phyloP scores from a whole-genome alignment of 139 green algal species.

The Coelastrella sp. region DNA sequence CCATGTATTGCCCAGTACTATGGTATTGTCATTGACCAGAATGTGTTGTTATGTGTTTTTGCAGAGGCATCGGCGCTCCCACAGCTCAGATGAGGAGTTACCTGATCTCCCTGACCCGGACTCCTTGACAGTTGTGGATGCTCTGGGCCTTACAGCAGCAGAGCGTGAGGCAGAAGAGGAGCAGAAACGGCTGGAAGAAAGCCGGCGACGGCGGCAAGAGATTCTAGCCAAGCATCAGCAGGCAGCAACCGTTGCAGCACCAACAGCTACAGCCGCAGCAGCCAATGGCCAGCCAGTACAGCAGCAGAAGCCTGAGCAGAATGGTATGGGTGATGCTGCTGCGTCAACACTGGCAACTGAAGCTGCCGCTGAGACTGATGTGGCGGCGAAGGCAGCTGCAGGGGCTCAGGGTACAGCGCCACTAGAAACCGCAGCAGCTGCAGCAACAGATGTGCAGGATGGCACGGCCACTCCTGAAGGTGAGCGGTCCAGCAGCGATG shows the following conservation, averaged over 20 bases:
- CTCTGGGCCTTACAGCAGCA: constrained; percentile 44
- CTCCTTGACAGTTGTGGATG: not conserved
- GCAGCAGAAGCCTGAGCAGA: not conserved
- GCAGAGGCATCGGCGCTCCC: not conserved
- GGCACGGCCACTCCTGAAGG: constrained; percentile 55
- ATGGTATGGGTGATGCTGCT: no score
- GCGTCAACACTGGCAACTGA: not conserved
- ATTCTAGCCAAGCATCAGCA: constrained; percentile 76
- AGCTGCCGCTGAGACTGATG: not conserved
- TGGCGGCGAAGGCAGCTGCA: not conserved
- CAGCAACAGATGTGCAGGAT: constrained; percentile 9
- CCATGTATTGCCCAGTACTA: no score
- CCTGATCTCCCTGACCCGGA: not conserved
- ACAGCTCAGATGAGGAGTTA: not conserved
- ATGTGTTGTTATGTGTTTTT: not conserved
- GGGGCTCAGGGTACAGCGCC: no score
- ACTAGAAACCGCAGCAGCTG: not conserved
- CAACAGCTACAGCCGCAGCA: constrained; percentile 11
- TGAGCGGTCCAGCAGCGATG: constrained; percentile 44
- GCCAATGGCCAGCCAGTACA: not conserved
- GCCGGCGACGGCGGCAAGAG: constrained; percentile 61
- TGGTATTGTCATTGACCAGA: not conserved
- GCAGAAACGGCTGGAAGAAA: constrained; percentile 74
- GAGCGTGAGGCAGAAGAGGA: constrained; percentile 67
- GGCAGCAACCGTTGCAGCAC: constrained; percentile 12